phyloP scores from a whole-genome alignment of 345 rosid genomes.

The Salix viminalis region DNA sequence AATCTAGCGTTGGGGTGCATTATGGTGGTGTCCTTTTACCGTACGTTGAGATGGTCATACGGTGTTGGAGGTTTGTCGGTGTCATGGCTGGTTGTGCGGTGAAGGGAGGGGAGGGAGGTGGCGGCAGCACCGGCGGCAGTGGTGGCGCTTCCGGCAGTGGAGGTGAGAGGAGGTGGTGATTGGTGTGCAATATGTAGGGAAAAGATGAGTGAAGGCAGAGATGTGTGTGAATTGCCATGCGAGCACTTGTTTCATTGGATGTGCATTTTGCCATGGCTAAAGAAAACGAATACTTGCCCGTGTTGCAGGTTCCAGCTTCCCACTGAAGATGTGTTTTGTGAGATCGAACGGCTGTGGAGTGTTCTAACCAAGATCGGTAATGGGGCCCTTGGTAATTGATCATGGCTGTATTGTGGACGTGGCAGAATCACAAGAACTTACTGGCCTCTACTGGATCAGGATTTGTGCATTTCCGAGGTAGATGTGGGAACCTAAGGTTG shows the following conservation, averaged over 20 bases:
- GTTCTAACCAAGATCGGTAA: slow-evolving; percentile 33
- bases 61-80: slow-evolving; percentile 58
- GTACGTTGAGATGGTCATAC: slow-evolving; percentile 51
- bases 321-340: slow-evolving; percentile 65
- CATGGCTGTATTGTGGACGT: not conserved
- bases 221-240: slow-evolving; percentile 83
- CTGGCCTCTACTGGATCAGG: not conserved
- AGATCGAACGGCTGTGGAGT: slow-evolving; percentile 84
- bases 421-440: not conserved
- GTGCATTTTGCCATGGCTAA: slow-evolving; percentile 80
- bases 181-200: slow-evolving; percentile 85
- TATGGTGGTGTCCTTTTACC: slow-evolving; percentile 61
- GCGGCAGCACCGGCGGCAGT: slow-evolving; percentile 61
- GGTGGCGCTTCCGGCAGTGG: slow-evolving; percentile 59
- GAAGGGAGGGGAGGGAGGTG: slow-evolving; percentile 40
- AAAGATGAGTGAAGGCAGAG: slow-evolving; percentile 74
- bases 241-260: slow-evolving; percentile 85
- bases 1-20: slow-evolving; percentile 40
- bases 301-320: slow-evolving; percentile 88
- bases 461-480: not conserved
- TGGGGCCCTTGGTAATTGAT: not conserved
- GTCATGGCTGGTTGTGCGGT: slow-evolving; percentile 32
- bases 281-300: slow-evolving; percentile 81
- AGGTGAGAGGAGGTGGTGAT: slow-evolving; percentile 35
- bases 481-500: not conserved